Conservation (phyloP, 768 basidiomycete genomes). For the Strobilomyces confusus region DNA sequence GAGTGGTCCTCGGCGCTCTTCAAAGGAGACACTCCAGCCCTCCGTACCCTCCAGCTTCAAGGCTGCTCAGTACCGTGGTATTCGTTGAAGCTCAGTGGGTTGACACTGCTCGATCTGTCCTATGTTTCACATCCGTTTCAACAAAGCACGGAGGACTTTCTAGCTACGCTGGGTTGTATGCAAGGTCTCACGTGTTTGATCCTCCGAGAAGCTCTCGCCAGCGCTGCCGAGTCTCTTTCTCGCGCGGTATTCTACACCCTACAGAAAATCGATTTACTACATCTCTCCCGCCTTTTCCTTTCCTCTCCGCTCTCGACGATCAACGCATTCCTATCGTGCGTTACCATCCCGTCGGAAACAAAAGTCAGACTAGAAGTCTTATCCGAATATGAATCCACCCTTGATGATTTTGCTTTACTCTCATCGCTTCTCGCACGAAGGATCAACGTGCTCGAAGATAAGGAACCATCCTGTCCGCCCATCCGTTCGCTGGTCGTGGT, state of each 20-base stretch:
- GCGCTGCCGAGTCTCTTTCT: not conserved
- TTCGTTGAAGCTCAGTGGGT: constrained; percentile 11
- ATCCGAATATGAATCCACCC: not conserved
- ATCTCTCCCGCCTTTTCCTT: not conserved
- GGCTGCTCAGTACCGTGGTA: not conserved
- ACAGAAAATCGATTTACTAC: not conserved
- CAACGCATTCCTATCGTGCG: not conserved
- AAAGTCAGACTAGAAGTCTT: not conserved
- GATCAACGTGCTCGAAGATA: not conserved
- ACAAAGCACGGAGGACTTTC: constrained; percentile 29
- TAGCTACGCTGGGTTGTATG: constrained; percentile 31
- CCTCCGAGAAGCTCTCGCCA: constrained; percentile 31
- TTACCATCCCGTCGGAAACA: not conserved
- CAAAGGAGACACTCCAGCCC: not conserved
- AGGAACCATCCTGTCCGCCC: not conserved
- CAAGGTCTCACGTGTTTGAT: too few relatives aligned
- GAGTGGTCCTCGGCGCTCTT: not conserved
- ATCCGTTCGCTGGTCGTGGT: not conserved
- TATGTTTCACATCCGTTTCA: constrained; percentile 18
- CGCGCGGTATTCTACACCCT: not conserved
- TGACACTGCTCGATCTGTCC: constrained; percentile 35
- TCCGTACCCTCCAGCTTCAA: not conserved
- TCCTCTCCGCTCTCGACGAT: not conserved
- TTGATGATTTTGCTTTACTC: not conserved
- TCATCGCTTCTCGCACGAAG: not conserved